phyloP scores from a whole-genome alignment of 345 rosid genomes.

The Pseudoturritis turrita region DNA sequence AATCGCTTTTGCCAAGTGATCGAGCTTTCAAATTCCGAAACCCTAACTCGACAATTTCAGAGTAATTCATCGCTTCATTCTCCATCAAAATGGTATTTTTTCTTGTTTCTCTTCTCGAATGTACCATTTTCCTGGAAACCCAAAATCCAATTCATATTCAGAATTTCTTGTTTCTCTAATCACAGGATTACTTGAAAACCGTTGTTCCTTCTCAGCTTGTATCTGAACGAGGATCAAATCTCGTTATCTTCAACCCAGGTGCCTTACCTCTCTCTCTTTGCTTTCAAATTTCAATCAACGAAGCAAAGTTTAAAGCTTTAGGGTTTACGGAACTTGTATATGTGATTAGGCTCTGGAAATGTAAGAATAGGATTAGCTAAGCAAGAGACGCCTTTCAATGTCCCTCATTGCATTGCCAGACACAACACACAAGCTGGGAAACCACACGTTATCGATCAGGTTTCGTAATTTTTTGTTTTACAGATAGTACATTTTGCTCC shows the following conservation, averaged over 20 bases:
- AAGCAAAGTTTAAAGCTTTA: background rate
- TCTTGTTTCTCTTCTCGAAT: background rate
- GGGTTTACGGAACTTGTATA: background rate
- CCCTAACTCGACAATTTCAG: background rate
- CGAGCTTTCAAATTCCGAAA: background rate
- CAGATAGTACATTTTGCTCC: too few species aligned
- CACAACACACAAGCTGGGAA: constrained; percentile 42
- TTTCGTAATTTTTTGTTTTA: constrained; percentile 1
- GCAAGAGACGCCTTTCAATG: constrained; percentile 63
- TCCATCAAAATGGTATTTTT: constrained; percentile 1
- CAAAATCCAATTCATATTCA: background rate
- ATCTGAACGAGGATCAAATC: constrained; percentile 78
- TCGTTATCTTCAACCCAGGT: constrained; percentile 89
- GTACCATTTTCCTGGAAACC: background rate
- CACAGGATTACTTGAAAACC: constrained; percentile 91
- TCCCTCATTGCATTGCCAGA: constrained; percentile 87
- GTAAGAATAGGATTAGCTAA: constrained; percentile 77
- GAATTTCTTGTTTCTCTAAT: background rate
- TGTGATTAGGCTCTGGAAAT: constrained; percentile 58
- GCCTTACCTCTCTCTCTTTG: background rate
- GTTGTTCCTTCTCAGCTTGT: constrained; percentile 86
- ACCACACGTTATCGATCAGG: constrained; percentile 69
- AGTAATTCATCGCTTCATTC: background rate
- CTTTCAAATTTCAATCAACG: background rate
- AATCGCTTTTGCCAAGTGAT: background rate